Evolutionary conservation across 139 green algal species (phyloP), one percentile per base, ranked within the genome.

Genomic region (Chlamydomonas asymmetrica): DNA sequence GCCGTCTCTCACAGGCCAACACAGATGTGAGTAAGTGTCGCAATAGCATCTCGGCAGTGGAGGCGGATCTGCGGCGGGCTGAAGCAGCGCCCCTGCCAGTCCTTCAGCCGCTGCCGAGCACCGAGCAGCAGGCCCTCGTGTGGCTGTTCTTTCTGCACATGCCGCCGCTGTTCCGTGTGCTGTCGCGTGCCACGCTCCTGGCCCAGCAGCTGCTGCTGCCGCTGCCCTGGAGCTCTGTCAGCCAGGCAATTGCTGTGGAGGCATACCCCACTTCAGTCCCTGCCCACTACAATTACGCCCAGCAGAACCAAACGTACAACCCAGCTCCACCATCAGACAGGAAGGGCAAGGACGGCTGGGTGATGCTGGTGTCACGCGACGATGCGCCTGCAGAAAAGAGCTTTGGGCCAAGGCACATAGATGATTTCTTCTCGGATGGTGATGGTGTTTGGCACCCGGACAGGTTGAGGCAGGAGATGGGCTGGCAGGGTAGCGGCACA

Each of bases 131-230:
- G 5, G 82, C 82, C 0, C 54, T 57, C 9, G 18, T 29, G 34
- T 87, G 82, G 85, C 70, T 90, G 8, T 88, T 88, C 70, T 86
- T 87, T 69, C 63, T 88, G 52, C 63, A 87, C 71, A 90, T 85
- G 82, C 82, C 80, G 22, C 52, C 73, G 0, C 35, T 82, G 43
- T 61, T 90, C 45, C 70, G 80, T 8, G 41, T 71, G 32, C 80
- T 90, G 54, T 79, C 75, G 16, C 63, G 79, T 3, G n/a, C 57
- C n/a, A 74, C 45, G 48, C 85, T 87, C 79, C 66, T 87, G 41
- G 85, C 82, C 2, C 79, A 88, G 82, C 79, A 88, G 66, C 38
- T 84, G 77, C 80, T 87, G 66, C 74, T 85, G 38, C 85, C 82
- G 4, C 63, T n/a, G 31, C 43, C 59, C 13, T 34, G 16, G 29